phyloP scores from a whole-genome alignment of 352 stramenopile genomes.

The Peronospora destructor region DNA sequence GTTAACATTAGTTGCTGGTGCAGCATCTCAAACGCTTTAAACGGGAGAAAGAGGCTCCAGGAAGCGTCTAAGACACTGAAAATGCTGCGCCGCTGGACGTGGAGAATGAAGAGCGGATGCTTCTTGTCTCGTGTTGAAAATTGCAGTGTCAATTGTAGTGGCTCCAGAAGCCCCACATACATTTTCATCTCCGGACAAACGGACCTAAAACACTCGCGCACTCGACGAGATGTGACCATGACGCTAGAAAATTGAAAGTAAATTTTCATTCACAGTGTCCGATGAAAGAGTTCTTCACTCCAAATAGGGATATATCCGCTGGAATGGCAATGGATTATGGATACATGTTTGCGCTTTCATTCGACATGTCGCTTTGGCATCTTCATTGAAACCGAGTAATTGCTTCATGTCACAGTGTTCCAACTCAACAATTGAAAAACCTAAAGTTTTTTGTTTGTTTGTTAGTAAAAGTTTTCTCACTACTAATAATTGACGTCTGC shows the following conservation, averaged over 20 bases:
- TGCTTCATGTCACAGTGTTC: neutral
- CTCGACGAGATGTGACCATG: conserved; percentile 18
- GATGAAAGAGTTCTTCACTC: too few relatives aligned
- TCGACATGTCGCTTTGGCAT: neutral
- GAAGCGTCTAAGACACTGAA: neutral
- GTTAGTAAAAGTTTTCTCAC: neutral
- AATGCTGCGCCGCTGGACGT: conserved; percentile 16
- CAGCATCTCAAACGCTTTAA: conserved; percentile 27
- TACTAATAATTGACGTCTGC: conserved; percentile 1
- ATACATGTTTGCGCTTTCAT: too few relatives aligned
- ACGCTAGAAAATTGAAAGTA: conserved; percentile 2
- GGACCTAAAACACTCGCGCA: conserved; percentile 14
- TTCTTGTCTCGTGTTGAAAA: conserved; percentile 4
- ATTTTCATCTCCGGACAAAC: conserved; percentile 11
- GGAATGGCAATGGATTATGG: too few relatives aligned
- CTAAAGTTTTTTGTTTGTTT: too few relatives aligned
- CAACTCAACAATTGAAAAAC: too few relatives aligned
- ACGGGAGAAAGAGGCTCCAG: conserved; percentile 15
- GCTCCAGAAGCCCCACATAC: conserved; percentile 27
- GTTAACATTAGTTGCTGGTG: conserved; percentile 15
- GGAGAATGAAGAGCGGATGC: conserved; percentile 17
- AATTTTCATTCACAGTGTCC: neutral
- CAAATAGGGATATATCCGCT: too few relatives aligned
- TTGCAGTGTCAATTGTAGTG: conserved; percentile 20
- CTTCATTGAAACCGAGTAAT: neutral